Base-by-base conservation (phyloP, 2,329 filamentous ascomycete species). In the Ceratocystis papillata region DNA sequence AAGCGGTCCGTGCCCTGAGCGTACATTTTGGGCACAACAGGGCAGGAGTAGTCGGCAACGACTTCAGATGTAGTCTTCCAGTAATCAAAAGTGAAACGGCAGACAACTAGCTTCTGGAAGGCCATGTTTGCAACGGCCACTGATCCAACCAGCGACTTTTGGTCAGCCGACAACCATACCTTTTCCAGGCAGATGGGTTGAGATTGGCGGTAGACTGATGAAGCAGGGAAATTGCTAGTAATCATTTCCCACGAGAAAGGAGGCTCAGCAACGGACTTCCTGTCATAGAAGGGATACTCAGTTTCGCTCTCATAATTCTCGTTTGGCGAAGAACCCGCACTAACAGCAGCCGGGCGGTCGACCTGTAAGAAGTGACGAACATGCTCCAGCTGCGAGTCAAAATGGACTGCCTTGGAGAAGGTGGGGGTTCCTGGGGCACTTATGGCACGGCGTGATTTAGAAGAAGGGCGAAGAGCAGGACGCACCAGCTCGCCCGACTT, bases 11-110 rank as follows among this genome's bases (percentile, higher is more conserved):
- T 79, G 4, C 76, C 76, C 53, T 87, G 83, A 70, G 83, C 83
- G 60, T 68, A 64, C 20, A 64, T 2, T 10, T 57, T 65, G 33
- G 84, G 84, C 55, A 85, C 84, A 59, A 93, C 83, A 76, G 94
- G 89, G 69, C 89, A 84, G 74, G 86, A 87, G 77, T 84, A 99
- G 72, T 96, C 91, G n/a, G 90, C 93, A 46, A 82, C 81, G 1
- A 97, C 88, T 74, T 99, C 94, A 0, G 94, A 99, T 0, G 92
- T 95, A 0, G 94, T 99, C 81, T 96, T 96, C 94, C 94, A 99
- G 77, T 96, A 94, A 75, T 99, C 94, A 60, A 96, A 82, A 0
- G 94, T 99, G 75, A 99, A 99, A 63, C 94, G 86, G 74, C 90
- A 93, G n/a, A 88, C 85, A 65, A 99, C 90, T 5, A 81, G 76